Conservation (phyloP, 148 eudicot species). For the Fagopyrum esculentum region DNA sequence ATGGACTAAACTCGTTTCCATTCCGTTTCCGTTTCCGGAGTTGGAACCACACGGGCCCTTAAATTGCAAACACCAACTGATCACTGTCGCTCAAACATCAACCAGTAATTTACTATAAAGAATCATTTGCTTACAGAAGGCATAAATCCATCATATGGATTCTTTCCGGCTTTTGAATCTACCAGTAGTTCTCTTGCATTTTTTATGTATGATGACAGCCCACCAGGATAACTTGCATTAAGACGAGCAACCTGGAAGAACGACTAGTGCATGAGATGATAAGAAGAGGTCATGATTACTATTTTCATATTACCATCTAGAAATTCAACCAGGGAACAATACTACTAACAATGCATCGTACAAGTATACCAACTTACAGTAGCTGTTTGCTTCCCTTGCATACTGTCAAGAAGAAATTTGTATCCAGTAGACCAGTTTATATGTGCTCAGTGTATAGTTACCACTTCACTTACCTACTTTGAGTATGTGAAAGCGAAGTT, state of each 20-base stretch:
- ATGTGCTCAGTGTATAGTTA: too few relatives aligned
- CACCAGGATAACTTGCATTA: conserved; percentile 81
- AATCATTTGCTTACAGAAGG: conserved; percentile 67
- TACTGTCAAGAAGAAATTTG: too few relatives aligned
- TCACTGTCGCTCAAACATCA: not conserved
- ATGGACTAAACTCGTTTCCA: too few relatives aligned
- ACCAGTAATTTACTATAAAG: not conserved
- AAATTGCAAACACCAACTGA: not conserved
- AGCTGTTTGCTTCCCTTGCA: too few relatives aligned
- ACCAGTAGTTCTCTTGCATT: conserved; percentile 78
- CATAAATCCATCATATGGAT: conserved; percentile 85
- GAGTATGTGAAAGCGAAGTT: too few relatives aligned
- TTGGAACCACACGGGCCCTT: too few relatives aligned
- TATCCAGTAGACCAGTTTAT: too few relatives aligned
- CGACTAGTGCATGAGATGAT: not conserved
- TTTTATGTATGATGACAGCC: conserved; percentile 61
- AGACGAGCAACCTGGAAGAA: conserved; percentile 61
- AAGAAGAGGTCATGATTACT: not conserved
- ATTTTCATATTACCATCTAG: not conserved
- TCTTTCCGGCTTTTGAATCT: conserved; percentile 85
- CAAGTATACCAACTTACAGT: not conserved
- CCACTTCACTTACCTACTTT: too few relatives aligned
- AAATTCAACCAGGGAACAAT: not conserved
- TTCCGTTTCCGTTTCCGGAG: too few relatives aligned
- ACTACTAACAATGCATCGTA: not conserved